A percentile compares a stretch with the other conserved stretches of the same genome.
phyloP scores from a whole-genome alignment of 2,329 filamentous ascomycete species.

The Fusarium incarnatum region DNA sequence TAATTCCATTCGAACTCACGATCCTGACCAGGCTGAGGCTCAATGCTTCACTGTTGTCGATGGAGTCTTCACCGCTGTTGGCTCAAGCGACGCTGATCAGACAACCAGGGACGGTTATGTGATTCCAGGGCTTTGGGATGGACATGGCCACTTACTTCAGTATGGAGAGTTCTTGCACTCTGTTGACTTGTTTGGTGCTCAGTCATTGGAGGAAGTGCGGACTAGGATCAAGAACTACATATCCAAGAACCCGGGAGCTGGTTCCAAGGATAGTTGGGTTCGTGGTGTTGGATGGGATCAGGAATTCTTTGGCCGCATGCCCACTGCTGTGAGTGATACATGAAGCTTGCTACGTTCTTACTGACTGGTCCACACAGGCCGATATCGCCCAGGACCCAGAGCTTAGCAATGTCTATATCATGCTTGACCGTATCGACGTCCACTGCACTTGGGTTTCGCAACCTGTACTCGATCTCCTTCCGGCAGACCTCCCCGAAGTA shows the following conservation, averaged over 20 bases:
- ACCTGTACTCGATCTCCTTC: constrained; percentile 70
- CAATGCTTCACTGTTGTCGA: constrained; percentile 68
- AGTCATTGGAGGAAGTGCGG: constrained; percentile 66
- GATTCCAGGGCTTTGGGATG: constrained; percentile 77
- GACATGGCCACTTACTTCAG: constrained; percentile 74
- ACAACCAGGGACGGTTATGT: constrained; percentile 59
- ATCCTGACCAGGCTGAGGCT: constrained; percentile 52
- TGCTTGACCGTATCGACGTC: constrained; percentile 76
- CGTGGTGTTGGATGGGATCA: constrained; percentile 79
- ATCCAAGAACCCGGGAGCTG: constrained; percentile 60
- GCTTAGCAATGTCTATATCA: constrained; percentile 70
- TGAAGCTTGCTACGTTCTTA: background rate
- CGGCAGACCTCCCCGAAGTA: constrained; percentile 61
- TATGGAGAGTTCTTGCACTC: constrained; percentile 76
- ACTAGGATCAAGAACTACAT: constrained; percentile 65
- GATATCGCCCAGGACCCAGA: constrained; percentile 65
- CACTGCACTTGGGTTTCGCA: constrained; percentile 78
- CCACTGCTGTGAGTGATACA: constrained; percentile 65
- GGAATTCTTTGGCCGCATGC: constrained; percentile 72
- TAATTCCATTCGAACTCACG: constrained; percentile 53
- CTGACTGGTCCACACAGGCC: constrained; percentile 50
- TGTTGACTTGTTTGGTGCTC: constrained; percentile 70
- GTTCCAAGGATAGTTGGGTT: constrained; percentile 69
- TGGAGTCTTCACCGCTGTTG: constrained; percentile 64
- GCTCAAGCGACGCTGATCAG: constrained; percentile 49